A percentile compares a stretch with the other conserved stretches of the same genome.
These are phyloP conservation scores for Globisporangium uncinulatum DNA, from an alignment of 352 stramenopile genomes.

Conservation along the genomic window DNA sequence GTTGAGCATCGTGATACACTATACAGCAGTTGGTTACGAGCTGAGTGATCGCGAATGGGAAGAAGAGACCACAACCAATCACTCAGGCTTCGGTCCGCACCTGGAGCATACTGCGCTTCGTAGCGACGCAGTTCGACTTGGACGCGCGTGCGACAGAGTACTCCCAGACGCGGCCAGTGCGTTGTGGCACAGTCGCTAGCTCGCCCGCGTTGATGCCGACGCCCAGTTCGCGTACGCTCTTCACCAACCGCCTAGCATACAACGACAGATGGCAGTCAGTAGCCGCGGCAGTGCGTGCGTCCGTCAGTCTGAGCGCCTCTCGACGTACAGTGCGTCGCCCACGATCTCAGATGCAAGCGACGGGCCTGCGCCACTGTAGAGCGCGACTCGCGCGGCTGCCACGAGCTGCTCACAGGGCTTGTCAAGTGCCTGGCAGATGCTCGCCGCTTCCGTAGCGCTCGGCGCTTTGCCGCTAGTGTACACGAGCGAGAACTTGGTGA, in stretches of 20 bases:
- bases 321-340: slow-evolving; percentile 51
- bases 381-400: slow-evolving; percentile 61
- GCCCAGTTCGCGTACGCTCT: slow-evolving; percentile 58
- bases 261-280: neutral
- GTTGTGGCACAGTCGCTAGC: slow-evolving; percentile 48
- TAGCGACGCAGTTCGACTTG: slow-evolving; percentile 85
- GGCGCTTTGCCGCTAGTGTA: slow-evolving; percentile 59
- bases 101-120: slow-evolving; percentile 84
- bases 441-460: slow-evolving; percentile 54
- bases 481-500: slow-evolving; percentile 88
- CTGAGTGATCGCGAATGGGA: neutral
- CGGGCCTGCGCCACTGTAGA: slow-evolving; percentile 72
- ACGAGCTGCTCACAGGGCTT: slow-evolving; percentile 79
- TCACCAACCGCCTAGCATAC: slow-evolving; percentile 59
- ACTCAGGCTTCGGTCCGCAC: slow-evolving; percentile 24
- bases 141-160: slow-evolving; percentile 56
- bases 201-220: slow-evolving; percentile 40
- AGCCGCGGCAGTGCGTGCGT: no score
- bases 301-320: no score
- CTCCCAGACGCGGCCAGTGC: slow-evolving; percentile 83
- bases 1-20: slow-evolving; percentile 80
- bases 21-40: no score
- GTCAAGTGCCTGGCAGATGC: slow-evolving; percentile 72
- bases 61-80: neutral
- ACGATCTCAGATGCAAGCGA: slow-evolving; percentile 76